A percentile compares a stretch with the other conserved stretches of the same genome.
Conservation (phyloP, 768 basidiomycete species). For the Lanmaoa pseudosensibilis region DNA sequence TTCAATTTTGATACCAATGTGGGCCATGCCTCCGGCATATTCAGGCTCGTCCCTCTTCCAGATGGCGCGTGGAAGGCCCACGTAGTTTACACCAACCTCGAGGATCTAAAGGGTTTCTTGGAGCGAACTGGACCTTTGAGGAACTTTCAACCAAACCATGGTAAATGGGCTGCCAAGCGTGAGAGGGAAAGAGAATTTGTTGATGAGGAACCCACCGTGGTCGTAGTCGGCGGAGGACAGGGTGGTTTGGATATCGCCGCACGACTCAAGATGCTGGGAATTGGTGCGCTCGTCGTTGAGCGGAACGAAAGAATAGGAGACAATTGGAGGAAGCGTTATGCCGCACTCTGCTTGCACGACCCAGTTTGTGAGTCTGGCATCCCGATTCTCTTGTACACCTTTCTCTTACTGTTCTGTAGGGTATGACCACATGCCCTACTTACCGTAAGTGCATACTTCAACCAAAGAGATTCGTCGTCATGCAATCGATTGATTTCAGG, state of each 20-base stretch:
- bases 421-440: constrained; percentile 51
- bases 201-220: constrained; percentile 49
- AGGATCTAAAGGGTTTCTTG: constrained; percentile 47
- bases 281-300: constrained; percentile 24
- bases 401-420: constrained; percentile 25
- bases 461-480: not conserved
- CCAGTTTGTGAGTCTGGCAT: constrained; percentile 29
- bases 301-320: constrained; percentile 30
- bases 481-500: constrained; percentile 26
- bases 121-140: constrained; percentile 47
- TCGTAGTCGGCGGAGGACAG: constrained; percentile 54
- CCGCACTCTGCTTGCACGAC: constrained; percentile 32
- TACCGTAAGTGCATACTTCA: constrained; percentile 44
- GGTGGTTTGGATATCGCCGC: constrained; percentile 58
- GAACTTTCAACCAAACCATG: constrained; percentile 37
- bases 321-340: constrained; percentile 34
- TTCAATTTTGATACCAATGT: constrained; percentile 47
- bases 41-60: constrained; percentile 45
- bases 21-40: constrained; percentile 42
- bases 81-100: constrained; percentile 50
- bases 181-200: constrained; percentile 29
- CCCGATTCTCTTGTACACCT: not conserved
- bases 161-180: constrained; percentile 33
- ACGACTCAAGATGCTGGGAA: constrained; percentile 41
- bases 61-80: constrained; percentile 49